These are phyloP conservation scores for Erodium texanum DNA, from an alignment of 441 rosid species.

Conservation along the genomic window DNA sequence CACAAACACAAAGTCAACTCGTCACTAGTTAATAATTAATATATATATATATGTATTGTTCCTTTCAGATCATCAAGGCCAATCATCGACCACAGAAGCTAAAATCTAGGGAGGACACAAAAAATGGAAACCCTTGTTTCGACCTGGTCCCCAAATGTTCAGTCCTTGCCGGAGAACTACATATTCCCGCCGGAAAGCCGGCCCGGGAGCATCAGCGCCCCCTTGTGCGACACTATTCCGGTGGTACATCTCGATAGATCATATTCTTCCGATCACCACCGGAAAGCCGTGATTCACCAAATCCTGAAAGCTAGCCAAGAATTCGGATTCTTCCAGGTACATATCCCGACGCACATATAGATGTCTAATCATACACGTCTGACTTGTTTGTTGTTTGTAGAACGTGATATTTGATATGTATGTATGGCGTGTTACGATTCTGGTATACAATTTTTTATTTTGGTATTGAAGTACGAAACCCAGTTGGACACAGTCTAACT, in stretches of 20 bases:
- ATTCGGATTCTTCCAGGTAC: slow-evolving; percentile 31
- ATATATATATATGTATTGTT: not conserved
- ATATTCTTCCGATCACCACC: slow-evolving; percentile 4
- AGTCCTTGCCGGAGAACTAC: slow-evolving; percentile 25
- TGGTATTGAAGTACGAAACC: too few species aligned
- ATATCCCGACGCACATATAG: too few species aligned
- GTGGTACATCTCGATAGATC: slow-evolving; percentile 20
- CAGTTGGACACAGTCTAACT: too few species aligned
- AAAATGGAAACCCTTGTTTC: slow-evolving; percentile 25
- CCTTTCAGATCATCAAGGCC: not conserved
- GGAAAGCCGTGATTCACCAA: slow-evolving; percentile 10
- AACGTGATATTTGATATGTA: too few species aligned
- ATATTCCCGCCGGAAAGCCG: slow-evolving; percentile 28
- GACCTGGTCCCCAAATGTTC: slow-evolving; percentile 19
- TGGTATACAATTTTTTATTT: too few species aligned
- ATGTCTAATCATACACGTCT: too few species aligned
- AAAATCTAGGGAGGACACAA: not conserved
- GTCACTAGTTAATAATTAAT: not conserved
- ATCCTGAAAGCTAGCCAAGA: slow-evolving; percentile 30
- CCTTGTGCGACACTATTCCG: slow-evolving; percentile 15
- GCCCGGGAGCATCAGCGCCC: slow-evolving; percentile 21
- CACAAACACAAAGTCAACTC: not conserved
- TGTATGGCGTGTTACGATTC: too few species aligned
- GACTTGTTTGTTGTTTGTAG: too few species aligned
- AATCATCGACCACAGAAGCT: not conserved